phyloP scores from a whole-genome alignment of 305 asterid species.

The Solanum hybrid region DNA sequence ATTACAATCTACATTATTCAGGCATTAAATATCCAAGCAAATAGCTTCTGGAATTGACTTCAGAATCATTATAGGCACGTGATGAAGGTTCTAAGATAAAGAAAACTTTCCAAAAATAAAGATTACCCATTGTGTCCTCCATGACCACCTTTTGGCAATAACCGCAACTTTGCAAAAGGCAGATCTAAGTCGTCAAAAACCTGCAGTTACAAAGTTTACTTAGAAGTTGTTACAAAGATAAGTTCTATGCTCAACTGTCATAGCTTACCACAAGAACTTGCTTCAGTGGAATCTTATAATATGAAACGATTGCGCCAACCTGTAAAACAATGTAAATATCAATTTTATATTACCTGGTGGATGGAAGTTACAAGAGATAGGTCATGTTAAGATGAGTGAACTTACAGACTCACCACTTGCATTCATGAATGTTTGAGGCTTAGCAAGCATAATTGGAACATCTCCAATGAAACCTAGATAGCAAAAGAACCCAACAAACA shows the following conservation, averaged over 20 bases:
- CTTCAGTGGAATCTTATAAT: conserved; percentile 77
- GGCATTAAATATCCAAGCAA: neutral
- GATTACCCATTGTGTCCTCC: conserved; percentile 95
- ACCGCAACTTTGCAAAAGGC: conserved; percentile 78
- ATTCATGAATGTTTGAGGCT: conserved; percentile 95
- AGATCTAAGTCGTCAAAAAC: conserved; percentile 88
- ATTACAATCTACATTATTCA: neutral
- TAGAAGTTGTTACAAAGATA: neutral
- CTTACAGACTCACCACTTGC: conserved; percentile 99
- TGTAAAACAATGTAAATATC: conserved; percentile 20
- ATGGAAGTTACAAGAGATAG: conserved; percentile 4
- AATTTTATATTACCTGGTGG: neutral
- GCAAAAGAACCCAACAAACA: conserved; percentile 9
- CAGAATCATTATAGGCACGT: neutral
- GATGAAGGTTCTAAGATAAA: neutral
- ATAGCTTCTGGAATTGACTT: neutral
- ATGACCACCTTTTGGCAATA: conserved; percentile 97
- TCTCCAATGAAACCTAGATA: conserved; percentile 70
- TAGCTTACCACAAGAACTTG: conserved; percentile 87
- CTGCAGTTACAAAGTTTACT: conserved; percentile 28
- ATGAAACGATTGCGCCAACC: conserved; percentile 72
- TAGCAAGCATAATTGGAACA: conserved; percentile 85
- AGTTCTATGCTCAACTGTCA: neutral
- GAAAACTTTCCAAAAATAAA: conserved; percentile 4
- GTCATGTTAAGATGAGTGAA: conserved; percentile 25